These are phyloP conservation scores for Phialophora verrucosa DNA, from an alignment of 2,329 filamentous ascomycete genomes.

Conservation along the genomic window DNA sequence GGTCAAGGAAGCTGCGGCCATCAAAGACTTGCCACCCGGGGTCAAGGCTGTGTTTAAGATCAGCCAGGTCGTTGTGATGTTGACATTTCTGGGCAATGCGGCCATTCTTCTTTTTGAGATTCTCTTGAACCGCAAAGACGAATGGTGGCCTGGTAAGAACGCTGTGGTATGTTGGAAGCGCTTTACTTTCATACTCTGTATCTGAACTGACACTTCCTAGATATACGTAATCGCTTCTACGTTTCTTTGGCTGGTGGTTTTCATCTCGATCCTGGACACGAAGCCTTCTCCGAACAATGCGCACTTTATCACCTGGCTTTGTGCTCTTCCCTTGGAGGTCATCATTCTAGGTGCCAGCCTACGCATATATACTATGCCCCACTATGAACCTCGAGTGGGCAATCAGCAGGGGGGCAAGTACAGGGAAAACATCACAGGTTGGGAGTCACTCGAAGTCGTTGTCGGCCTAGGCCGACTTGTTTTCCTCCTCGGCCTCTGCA, in stretches of 20 bases:
- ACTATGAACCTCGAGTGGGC: slow-evolving; percentile 66
- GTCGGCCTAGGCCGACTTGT: slow-evolving; percentile 72
- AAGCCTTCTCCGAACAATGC: slow-evolving; percentile 78
- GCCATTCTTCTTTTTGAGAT: slow-evolving; percentile 76
- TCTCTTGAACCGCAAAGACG: slow-evolving; percentile 66
- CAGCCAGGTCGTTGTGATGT: slow-evolving; percentile 71
- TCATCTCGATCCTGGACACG: slow-evolving; percentile 85
- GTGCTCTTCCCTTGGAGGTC: slow-evolving; percentile 74
- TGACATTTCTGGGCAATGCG: slow-evolving; percentile 78
- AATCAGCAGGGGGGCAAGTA: slow-evolving; percentile 53
- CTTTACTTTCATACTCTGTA: not conserved
- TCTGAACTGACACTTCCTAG: slow-evolving; percentile 53
- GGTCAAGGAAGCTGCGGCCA: slow-evolving; percentile 52
- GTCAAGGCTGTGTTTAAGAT: slow-evolving; percentile 77
- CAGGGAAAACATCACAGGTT: slow-evolving; percentile 48
- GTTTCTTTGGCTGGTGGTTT: slow-evolving; percentile 84
- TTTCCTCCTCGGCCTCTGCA: slow-evolving; percentile 65
- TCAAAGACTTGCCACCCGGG: slow-evolving; percentile 66
- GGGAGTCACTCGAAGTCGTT: slow-evolving; percentile 51
- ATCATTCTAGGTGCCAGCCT: slow-evolving; percentile 73
- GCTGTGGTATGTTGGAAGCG: slow-evolving; percentile 66
- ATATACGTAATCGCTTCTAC: slow-evolving; percentile 84
- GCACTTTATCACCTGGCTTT: slow-evolving; percentile 79
- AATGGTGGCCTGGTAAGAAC: slow-evolving; percentile 83
- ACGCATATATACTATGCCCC: slow-evolving; percentile 69